phyloP scores from a whole-genome alignment of 202 grass and related monocot genomes.

The Zizania palustris region DNA sequence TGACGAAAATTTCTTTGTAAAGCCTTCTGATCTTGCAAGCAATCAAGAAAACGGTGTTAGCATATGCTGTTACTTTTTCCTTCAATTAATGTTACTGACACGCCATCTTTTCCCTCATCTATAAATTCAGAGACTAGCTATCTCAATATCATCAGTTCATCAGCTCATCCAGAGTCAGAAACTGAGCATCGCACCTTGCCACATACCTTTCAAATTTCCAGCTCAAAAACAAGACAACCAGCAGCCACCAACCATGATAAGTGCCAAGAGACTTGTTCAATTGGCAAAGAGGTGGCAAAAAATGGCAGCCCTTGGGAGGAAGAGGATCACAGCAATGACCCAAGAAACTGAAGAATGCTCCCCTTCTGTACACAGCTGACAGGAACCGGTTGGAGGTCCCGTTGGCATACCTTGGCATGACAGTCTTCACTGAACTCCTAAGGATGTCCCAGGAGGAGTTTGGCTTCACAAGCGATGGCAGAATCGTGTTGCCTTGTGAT shows the following conservation, averaged over 20 bases:
- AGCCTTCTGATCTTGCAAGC: background rate
- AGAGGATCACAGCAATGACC: too few relatives aligned
- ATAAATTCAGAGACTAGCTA: conserved; percentile 42
- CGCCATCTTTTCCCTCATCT: conserved; percentile 13
- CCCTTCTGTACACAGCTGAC: too few relatives aligned
- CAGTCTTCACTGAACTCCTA: too few relatives aligned
- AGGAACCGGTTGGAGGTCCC: too few relatives aligned
- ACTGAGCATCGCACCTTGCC: conserved; percentile 6
- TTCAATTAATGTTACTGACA: background rate
- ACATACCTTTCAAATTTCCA: too few relatives aligned
- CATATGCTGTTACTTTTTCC: background rate
- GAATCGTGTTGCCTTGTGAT: conserved; percentile 51
- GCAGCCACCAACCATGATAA: background rate
- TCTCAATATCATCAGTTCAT: conserved; percentile 35
- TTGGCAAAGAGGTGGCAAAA: too few relatives aligned
- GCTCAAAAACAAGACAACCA: background rate
- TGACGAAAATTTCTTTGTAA: background rate
- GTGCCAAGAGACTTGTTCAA: too few relatives aligned
- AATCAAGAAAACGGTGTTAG: background rate
- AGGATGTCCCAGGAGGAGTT: too few relatives aligned
- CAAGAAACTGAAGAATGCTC: too few relatives aligned
- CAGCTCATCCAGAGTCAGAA: conserved; percentile 15
- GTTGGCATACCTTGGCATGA: too few relatives aligned
- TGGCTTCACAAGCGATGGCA: conserved; percentile 30
- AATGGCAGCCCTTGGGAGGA: too few relatives aligned